Conservation (phyloP, 75 land plant genomes). For the Cupressus sempervirens region DNA sequence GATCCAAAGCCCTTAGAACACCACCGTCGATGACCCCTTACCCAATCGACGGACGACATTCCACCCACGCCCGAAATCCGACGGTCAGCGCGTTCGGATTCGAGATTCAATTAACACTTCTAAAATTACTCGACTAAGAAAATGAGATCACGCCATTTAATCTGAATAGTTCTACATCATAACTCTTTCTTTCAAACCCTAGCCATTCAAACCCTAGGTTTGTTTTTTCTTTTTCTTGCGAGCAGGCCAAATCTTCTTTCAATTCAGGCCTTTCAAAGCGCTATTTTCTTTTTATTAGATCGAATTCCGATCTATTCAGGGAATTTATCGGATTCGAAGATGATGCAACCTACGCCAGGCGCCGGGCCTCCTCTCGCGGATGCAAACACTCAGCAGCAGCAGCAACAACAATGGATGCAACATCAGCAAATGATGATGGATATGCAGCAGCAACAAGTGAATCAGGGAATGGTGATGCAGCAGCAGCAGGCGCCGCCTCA, state of each 20-base stretch:
- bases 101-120: not conserved
- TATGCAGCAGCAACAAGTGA: not conserved
- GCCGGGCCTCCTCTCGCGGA: not conserved
- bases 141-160: not conserved
- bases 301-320: not conserved
- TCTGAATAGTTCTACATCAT: not conserved
- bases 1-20: not conserved
- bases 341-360: conserved; percentile 3
- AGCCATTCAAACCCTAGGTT: not conserved
- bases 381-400: not conserved
- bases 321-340: not conserved
- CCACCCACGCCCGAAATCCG: not conserved
- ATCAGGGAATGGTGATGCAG: not conserved
- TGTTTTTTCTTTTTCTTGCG: not conserved
- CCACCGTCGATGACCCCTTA: not conserved
- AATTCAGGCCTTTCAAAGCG: not conserved
- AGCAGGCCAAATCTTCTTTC: not conserved
- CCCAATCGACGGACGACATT: not conserved
- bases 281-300: not conserved
- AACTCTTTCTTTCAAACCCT: not conserved
- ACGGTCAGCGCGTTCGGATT: not conserved
- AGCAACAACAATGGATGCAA: not conserved
- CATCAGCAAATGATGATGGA: conserved; percentile 6
- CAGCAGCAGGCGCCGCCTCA: not conserved
- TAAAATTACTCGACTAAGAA: not conserved